phyloP scores from a whole-genome alignment of 2,329 filamentous ascomycete genomes.

The Fonsecaea nubica region DNA sequence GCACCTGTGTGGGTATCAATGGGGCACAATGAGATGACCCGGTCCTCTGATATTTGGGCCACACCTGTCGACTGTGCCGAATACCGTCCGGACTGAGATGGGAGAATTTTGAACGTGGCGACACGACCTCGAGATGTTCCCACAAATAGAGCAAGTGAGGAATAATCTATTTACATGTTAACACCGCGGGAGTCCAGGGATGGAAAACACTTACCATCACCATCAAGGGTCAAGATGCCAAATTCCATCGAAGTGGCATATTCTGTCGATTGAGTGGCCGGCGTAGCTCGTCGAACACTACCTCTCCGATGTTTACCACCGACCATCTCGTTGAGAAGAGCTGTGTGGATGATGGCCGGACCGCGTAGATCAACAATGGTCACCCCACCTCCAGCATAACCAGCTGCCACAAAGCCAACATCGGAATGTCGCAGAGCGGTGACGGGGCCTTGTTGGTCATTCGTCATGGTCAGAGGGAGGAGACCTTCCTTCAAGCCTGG shows the following conservation, averaged over 20 bases:
- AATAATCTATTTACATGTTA: conserved; percentile 68
- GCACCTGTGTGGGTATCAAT: conserved; percentile 79
- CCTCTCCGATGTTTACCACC: conserved; percentile 79
- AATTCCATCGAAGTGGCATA: conserved; percentile 87
- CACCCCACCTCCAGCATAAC: conserved; percentile 81
- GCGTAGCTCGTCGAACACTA: conserved; percentile 63
- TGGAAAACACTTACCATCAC: conserved; percentile 65
- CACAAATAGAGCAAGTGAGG: conserved; percentile 89
- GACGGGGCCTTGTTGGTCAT: conserved; percentile 82
- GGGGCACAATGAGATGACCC: conserved; percentile 76
- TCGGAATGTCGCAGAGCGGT: conserved; percentile 84
- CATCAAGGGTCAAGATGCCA: conserved; percentile 88
- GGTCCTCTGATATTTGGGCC: conserved; percentile 67
- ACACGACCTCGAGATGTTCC: conserved; percentile 85
- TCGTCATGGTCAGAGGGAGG: conserved; percentile 78
- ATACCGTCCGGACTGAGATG: conserved; percentile 72
- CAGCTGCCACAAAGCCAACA: conserved; percentile 87
- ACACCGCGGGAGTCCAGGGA: neutral
- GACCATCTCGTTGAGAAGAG: conserved; percentile 72
- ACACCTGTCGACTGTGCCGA: conserved; percentile 74
- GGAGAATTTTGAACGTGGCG: conserved; percentile 88
- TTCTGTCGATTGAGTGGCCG: conserved; percentile 60
- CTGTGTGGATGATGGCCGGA: conserved; percentile 80
- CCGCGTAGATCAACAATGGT: conserved; percentile 87
- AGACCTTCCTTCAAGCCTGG: conserved; percentile 77